Base-by-base conservation (phyloP, 1,284 basidiomycete genomes). In the Cryptococcus neoformans region DNA sequence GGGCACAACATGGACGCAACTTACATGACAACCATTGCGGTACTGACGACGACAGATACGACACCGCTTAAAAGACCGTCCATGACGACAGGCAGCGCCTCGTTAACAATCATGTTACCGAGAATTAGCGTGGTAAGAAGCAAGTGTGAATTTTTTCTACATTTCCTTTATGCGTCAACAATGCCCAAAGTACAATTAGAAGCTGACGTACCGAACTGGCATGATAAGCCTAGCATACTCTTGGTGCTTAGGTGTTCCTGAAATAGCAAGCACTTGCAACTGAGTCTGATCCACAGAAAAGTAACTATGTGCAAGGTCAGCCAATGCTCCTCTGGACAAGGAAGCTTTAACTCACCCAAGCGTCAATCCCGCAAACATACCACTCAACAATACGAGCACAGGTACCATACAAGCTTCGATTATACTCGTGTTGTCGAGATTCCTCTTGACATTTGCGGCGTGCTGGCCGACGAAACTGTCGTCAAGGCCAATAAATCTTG, bases 211-310 rank as follows among this genome's bases (percentile, higher is more conserved):
- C 68, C 92, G 87, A 52, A 95, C 86, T 12, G 91, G 91, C 72
- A 87, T 86, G 69, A 95, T 94, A 77, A 88, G 87, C 61, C 85
- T 83, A 3, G 92, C 92, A 63, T 91, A 89, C 58, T 80, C 78
- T 68, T 87, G 85, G 75, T 95, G 91, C 65, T 85, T 81, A 82
- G 87, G 83, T 16, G 88, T 89, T 21, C 92, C 92, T 57, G 88
- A 89, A 55, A 91, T 85, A 61, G 87, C 84, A 10, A 95, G 80
- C 2, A 95, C 92, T 69, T 89, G 87, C 41, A 95, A 82, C 80
- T 94, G 91, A 17, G 92, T 95, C 76, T 90, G 89, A 77, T 94
- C 92, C 67, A 95, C 82, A 67, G 88, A 90, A 89, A 95, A 93
- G 76, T 94, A 94, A 9, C 92, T 92, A 51, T 90, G 89, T 90